phyloP scores from a whole-genome alignment of 2,329 filamentous ascomycete genomes.

The Colletotrichum theobromicola region DNA sequence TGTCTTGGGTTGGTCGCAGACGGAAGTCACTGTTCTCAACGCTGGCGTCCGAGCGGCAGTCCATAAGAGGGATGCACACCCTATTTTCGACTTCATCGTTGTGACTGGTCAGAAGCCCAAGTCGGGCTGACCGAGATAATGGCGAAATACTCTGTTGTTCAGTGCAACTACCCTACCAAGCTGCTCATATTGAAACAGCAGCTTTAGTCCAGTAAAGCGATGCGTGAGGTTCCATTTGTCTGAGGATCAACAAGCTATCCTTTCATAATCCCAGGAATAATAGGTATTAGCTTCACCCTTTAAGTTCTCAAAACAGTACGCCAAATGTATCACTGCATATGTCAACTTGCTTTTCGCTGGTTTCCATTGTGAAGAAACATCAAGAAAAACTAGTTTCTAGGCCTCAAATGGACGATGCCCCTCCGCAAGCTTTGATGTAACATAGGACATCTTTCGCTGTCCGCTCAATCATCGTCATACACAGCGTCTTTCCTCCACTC shows the following conservation, averaged over 20 bases:
- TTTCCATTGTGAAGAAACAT: background rate
- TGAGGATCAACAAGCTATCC: background rate
- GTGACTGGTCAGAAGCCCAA: conserved; percentile 32
- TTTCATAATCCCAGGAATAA: background rate
- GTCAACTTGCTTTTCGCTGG: background rate
- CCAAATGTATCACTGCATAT: background rate
- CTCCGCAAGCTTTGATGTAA: background rate
- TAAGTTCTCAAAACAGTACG: background rate
- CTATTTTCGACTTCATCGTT: conserved; percentile 34
- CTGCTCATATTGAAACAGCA: background rate
- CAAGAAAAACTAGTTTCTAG: background rate
- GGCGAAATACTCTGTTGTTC: background rate
- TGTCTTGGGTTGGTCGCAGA: conserved; percentile 28
- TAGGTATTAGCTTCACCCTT: background rate
- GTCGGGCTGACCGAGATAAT: background rate
- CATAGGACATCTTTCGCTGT: background rate
- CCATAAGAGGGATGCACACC: conserved; percentile 31
- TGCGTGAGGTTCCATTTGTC: background rate
- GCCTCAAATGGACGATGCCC: background rate
- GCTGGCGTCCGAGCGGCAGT: conserved; percentile 29
- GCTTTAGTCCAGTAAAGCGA: background rate
- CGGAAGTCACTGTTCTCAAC: conserved; percentile 29
- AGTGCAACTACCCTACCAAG: background rate
- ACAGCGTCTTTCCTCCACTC: background rate
- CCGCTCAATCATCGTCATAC: background rate